These are phyloP conservation scores for Russula griseocarnosa DNA, from an alignment of 768 basidiomycete genomes.

Conservation along the genomic window DNA sequence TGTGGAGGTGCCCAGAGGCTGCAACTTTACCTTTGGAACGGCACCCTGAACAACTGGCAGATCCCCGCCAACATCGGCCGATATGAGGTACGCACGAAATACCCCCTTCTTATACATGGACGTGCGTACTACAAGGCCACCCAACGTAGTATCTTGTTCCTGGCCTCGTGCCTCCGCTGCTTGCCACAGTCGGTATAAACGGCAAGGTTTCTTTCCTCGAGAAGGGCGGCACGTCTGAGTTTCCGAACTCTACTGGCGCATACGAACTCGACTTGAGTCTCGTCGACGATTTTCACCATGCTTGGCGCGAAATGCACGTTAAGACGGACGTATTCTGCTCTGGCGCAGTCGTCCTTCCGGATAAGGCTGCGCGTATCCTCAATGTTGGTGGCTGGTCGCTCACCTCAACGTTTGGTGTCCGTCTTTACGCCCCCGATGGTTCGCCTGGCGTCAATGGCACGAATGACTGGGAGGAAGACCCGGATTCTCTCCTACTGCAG, in stretches of 20 bases:
- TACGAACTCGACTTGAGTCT: conserved; percentile 72
- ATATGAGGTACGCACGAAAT: conserved; percentile 57
- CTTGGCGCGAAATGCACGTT: conserved; percentile 76
- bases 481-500: conserved; percentile 54
- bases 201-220: conserved; percentile 80
- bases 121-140: not conserved
- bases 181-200: conserved; percentile 74
- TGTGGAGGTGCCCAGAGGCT: conserved; percentile 60
- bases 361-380: conserved; percentile 62
- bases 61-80: conserved; percentile 59
- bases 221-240: conserved; percentile 62
- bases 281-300: conserved; percentile 39
- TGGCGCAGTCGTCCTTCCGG: conserved; percentile 67
- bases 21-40: conserved; percentile 37
- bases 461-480: conserved; percentile 78
- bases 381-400: conserved; percentile 71
- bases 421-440: conserved; percentile 71
- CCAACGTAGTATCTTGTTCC: conserved; percentile 42
- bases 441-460: conserved; percentile 64
- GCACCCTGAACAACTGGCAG: conserved; percentile 54
- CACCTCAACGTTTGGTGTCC: conserved; percentile 66
- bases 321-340: conserved; percentile 80
- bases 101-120: not conserved
- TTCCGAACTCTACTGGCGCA: conserved; percentile 65
- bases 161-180: conserved; percentile 67